Evolutionary conservation across 352 stramenopile species (phyloP).

Genomic region (Pythium folliculosum): DNA sequence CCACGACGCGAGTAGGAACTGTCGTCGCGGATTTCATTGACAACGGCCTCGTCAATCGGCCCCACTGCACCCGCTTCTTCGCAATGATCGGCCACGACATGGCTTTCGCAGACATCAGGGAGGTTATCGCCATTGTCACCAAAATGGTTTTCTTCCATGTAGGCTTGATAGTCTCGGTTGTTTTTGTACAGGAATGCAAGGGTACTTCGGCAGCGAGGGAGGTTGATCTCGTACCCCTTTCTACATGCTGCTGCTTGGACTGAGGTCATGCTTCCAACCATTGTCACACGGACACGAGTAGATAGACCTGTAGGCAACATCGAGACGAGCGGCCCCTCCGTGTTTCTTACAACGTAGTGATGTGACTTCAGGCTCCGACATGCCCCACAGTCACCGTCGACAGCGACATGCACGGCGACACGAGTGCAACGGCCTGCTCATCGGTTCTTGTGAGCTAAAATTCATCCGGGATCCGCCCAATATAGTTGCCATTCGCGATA

Average conservation of each 20-base stretch:
- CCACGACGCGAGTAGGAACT: conserved; percentile 5
- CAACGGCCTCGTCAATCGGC: background rate
- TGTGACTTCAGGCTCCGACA: conserved; percentile 25
- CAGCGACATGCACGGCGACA: conserved; percentile 15
- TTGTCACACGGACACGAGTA: conserved; percentile 8
- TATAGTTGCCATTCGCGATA: conserved; percentile 19
- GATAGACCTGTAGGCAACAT: conserved; percentile 9
- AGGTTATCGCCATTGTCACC: background rate
- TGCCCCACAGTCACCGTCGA: conserved; percentile 22
- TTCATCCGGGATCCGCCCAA: conserved; percentile 8
- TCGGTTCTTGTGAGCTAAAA: conserved; percentile 6
- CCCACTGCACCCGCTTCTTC: background rate
- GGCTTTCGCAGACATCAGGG: background rate
- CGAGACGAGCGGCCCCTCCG: conserved; percentile 9
- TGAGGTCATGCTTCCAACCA: conserved; percentile 16
- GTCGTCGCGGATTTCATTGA: conserved; percentile 2
- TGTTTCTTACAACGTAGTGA: conserved; percentile 30
- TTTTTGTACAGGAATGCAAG: conserved; percentile 10
- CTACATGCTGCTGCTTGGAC: conserved; percentile 6
- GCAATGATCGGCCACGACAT: background rate
- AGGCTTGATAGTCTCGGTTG: conserved; percentile 11
- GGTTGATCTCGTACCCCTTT: conserved; percentile 4
- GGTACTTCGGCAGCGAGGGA: background rate
- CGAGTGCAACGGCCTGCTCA: conserved; percentile 14
- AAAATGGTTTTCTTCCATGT: background rate